Conservation (phyloP, 768 basidiomycete genomes). For the Lactarius pseudohatsudake region DNA sequence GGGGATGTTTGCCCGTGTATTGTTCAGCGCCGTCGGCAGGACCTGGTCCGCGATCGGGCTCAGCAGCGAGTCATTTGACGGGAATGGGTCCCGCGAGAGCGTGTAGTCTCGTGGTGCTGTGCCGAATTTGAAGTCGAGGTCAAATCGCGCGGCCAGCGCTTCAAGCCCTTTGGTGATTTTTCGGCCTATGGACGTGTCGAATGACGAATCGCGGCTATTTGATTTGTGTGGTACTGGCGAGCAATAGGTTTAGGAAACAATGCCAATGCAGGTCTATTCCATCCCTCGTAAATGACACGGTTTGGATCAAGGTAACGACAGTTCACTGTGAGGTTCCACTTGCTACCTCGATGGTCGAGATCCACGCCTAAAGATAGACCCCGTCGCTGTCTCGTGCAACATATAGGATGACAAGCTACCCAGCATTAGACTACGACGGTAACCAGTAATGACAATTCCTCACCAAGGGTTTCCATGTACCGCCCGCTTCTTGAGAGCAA, state of each 20-base stretch:
- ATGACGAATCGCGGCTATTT: constrained; percentile 45
- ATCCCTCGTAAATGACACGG: constrained; percentile 71
- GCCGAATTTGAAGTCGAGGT: constrained; percentile 65
- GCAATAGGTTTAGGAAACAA: background rate
- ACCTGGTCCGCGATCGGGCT: constrained; percentile 51
- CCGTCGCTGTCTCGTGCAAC: constrained; percentile 1
- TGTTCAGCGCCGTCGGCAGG: constrained; percentile 50
- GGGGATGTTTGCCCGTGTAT: constrained; percentile 57
- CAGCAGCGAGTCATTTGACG: constrained; percentile 59
- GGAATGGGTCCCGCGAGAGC: constrained; percentile 60
- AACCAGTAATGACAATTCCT: constrained; percentile 26
- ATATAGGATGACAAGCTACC: constrained; percentile 24
- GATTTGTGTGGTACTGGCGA: constrained; percentile 60
- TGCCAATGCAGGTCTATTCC: background rate
- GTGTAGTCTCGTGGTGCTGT: constrained; percentile 76
- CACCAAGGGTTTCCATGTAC: constrained; percentile 92
- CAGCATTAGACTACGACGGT: constrained; percentile 30
- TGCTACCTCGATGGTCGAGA: constrained; percentile 42
- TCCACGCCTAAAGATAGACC: constrained; percentile 44
- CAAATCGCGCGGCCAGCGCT: constrained; percentile 53
- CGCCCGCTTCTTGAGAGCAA: constrained; percentile 78
- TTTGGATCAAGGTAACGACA: constrained; percentile 81
- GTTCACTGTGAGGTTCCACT: constrained; percentile 57
- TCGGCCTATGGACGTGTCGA: constrained; percentile 60
- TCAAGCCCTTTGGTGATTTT: constrained; percentile 56